Base-by-base conservation (phyloP, 495 filamentous ascomycete species). In the Thermothielavioides terrestris region DNA sequence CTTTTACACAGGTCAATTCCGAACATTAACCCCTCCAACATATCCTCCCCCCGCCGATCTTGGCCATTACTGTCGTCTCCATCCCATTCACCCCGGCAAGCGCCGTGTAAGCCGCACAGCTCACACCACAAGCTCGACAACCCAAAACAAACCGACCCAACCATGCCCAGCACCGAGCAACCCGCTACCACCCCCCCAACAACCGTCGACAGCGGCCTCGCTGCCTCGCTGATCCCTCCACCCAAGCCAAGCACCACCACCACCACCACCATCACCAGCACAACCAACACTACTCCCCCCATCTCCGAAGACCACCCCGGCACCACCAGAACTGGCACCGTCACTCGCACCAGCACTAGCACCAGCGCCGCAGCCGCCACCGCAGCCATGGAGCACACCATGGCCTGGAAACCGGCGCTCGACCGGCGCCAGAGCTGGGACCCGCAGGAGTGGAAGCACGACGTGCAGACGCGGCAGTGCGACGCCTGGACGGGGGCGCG, bases 401-500 rank as follows among this genome's bases (percentile, higher is more conserved):
- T 44, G 6, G 52, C 56, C 12, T 79, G 75, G 75, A 59, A 67
- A 52, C 76, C 76, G 18, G 53, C 52, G 11, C 42, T 72, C 20
- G 58, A 65, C 31, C 64, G 73, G 26, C 62, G 55, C 23, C 69
- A 73, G 53, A 76, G 72, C 55, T 79, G 65, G 59, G 63, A 63
- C 38, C 44, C 54, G 17, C 66, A 79, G 52, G 75, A 77, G 56
- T 63, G 68, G 41, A 72, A 74, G 56, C 69, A 73, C 54, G 49
- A 51, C 25, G 32, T 69, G 49, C 65, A 68, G 52, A 34, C 9
- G 23, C 17, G 43, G 31, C 66, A 71, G 62, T 57, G 50, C 32
- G 53, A 51, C 49, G 44, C 21, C 40, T 23, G 25, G 43, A 58
- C 11, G 47, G 28, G 35, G 38, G 60, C 34, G 18, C 53, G 38